Evolutionary conservation across 2,329 filamentous ascomycete species (phyloP), one percentile per base, ranked within the genome.

Genomic region (Cercospora beticola): DNA sequence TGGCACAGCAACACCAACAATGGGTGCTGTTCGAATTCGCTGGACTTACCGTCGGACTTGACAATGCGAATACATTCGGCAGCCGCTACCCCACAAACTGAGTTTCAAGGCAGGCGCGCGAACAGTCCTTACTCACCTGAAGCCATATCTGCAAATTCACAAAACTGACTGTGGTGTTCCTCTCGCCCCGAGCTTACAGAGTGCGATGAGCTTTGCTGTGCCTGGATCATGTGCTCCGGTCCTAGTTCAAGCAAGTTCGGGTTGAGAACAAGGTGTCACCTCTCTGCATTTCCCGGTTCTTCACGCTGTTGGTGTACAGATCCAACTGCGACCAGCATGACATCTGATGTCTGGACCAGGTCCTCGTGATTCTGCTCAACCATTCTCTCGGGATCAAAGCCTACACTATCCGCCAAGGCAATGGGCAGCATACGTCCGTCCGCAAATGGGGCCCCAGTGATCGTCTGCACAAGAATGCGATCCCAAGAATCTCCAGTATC

Each of bases 1-100:
- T 65, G 68, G 57, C 70, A 66, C 9, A 67, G 68, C 68, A 71
- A 71, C 69, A 46, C 14, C 28, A 58, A 28, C 18, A 23, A 49
- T 57, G 54, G 16, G 26, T 18, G 30, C 30, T 33, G 54, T 4
- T 12, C 46, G 21, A 26, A 52, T 33, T 30, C 23, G 16, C 54
- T 43, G 28, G 14, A 58, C 54, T 58, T 58, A 58, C 54, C 28
- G 23, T 58, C 26, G 30, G 54, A 30, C 26, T 21, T 31, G 28
- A 16, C 12, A 58, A n/a, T 30, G 23, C 5, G 23, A 58, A 21
- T n/a, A n/a, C 26, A 30, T 58, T 21, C 54, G 14, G 54, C 54
- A 33, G 26, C 21, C 26, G 46, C 46, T 14, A 52, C 21, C 9
- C 46, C 46, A 52, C 46, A 14, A 2, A 14, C 7, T 26, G 46